Percentiles rank a stretch among this genome's conserved stretches.
Conservation (phyloP, 192 early-diverging fungal species). For the Coemansia sp. region DNA sequence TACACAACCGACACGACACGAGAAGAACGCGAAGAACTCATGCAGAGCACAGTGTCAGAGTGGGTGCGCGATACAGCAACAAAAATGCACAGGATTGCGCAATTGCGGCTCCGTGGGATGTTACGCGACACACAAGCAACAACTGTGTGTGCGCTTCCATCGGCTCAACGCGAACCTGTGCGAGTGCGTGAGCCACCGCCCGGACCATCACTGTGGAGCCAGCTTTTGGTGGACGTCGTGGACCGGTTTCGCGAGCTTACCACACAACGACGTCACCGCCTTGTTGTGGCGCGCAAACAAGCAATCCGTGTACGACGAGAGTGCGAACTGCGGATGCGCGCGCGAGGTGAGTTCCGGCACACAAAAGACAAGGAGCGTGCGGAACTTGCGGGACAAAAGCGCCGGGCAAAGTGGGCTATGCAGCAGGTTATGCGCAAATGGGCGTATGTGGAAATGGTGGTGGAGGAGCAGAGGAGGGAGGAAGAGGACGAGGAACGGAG, state of each 20-base stretch:
- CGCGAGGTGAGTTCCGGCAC: slow-evolving; percentile 22
- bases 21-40: neutral
- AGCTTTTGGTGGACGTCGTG: slow-evolving; percentile 23
- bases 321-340: slow-evolving; percentile 24
- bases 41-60: neutral
- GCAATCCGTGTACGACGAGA: slow-evolving; percentile 19
- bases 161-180: slow-evolving; percentile 21
- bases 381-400: slow-evolving; percentile 19
- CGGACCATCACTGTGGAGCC: slow-evolving; percentile 21
- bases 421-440: slow-evolving; percentile 70
- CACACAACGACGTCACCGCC: slow-evolving; percentile 9
- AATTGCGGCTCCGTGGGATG: slow-evolving; percentile 37
- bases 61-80: slow-evolving; percentile 6
- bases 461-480: slow-evolving; percentile 59
- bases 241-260: slow-evolving; percentile 31
- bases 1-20: neutral
- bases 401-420: slow-evolving; percentile 66
- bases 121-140: slow-evolving; percentile 23
- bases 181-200: neutral
- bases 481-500: slow-evolving; percentile 61
- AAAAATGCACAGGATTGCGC: slow-evolving; percentile 36
- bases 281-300: slow-evolving; percentile 21
- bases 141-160: slow-evolving; percentile 12
- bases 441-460: slow-evolving; percentile 65
- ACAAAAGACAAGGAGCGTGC: slow-evolving; percentile 25